phyloP scores from a whole-genome alignment of 225 moss, liverwort and hornwort genomes.

The Marchantia polymorpha region DNA sequence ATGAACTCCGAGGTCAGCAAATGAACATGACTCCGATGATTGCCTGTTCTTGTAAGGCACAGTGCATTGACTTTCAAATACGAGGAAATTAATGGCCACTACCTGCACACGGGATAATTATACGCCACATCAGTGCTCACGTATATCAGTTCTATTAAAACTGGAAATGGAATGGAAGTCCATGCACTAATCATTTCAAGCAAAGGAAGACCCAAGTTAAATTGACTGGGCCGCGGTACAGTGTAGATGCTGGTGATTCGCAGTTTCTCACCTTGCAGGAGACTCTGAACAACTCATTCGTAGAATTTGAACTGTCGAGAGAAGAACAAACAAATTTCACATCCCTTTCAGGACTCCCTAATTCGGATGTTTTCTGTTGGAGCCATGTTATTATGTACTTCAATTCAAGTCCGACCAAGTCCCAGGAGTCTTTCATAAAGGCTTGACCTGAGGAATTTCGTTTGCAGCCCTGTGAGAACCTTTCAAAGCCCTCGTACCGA shows the following conservation, averaged over 20 bases:
- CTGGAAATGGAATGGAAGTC: neutral
- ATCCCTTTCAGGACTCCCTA: neutral
- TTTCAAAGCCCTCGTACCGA: neutral
- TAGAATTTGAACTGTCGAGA: neutral
- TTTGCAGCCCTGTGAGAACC: neutral
- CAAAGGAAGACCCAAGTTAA: neutral
- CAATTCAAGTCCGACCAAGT: conserved; percentile 15
- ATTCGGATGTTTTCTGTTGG: neutral
- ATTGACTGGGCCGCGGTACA: neutral
- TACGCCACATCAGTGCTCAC: neutral
- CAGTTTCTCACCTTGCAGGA: conserved; percentile 29
- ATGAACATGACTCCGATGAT: neutral
- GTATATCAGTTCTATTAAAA: neutral
- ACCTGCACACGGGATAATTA: conserved; percentile 39
- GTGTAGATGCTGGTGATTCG: neutral
- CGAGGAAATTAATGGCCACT: conserved; percentile 54
- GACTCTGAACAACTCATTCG: conserved; percentile 18
- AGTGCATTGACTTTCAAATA: conserved; percentile 50
- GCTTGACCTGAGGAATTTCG: conserved; percentile 14
- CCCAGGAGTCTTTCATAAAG: conserved; percentile 13
- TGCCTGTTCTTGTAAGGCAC: neutral
- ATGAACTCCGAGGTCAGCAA: neutral
- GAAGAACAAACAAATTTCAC: conserved; percentile 11
- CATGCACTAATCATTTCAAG: neutral
- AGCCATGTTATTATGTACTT: conserved; percentile 19